Conservation (phyloP, 768 basidiomycete species). For the Boletus vermiculosoides region DNA sequence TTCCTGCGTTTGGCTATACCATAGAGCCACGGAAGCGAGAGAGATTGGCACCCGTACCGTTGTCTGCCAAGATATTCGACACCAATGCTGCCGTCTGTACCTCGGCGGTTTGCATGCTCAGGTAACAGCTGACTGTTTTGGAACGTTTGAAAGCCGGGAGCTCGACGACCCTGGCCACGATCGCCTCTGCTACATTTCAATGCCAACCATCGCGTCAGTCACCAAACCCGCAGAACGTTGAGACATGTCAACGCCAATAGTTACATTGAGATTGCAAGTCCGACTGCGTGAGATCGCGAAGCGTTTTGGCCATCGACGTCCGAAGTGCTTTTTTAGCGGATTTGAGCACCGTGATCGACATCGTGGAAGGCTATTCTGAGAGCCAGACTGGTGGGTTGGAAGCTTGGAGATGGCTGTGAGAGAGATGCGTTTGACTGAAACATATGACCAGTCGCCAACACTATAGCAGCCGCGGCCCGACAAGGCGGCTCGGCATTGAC, state of each 20-base stretch:
- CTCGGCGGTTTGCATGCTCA: slow-evolving; percentile 77
- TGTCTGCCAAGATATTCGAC: slow-evolving; percentile 46
- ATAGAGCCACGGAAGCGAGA: not conserved
- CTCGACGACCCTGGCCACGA: slow-evolving; percentile 47
- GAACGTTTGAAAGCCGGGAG: slow-evolving; percentile 51
- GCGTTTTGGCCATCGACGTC: slow-evolving; percentile 43
- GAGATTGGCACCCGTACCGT: slow-evolving; percentile 41
- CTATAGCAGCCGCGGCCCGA: not conserved
- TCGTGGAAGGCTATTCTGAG: slow-evolving; percentile 2
- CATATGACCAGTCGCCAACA: not conserved
- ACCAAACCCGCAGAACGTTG: not conserved
- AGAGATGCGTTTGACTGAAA: not conserved
- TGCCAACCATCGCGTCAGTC: slow-evolving; percentile 3
- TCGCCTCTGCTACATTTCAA: slow-evolving; percentile 28
- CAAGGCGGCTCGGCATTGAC: slow-evolving; percentile 14
- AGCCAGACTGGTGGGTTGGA: not conserved
- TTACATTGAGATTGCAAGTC: slow-evolving; percentile 63
- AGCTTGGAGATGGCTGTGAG: not conserved
- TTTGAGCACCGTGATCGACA: slow-evolving; percentile 32
- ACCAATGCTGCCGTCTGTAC: slow-evolving; percentile 56
- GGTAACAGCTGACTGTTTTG: slow-evolving; percentile 65
- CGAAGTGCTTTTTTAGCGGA: slow-evolving; percentile 55
- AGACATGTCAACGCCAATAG: not conserved
- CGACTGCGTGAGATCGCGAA: slow-evolving; percentile 43
- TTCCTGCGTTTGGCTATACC: slow-evolving; percentile 41